Conservation (phyloP, 495 filamentous ascomycete species). For the Talaromyces ruber region DNA sequence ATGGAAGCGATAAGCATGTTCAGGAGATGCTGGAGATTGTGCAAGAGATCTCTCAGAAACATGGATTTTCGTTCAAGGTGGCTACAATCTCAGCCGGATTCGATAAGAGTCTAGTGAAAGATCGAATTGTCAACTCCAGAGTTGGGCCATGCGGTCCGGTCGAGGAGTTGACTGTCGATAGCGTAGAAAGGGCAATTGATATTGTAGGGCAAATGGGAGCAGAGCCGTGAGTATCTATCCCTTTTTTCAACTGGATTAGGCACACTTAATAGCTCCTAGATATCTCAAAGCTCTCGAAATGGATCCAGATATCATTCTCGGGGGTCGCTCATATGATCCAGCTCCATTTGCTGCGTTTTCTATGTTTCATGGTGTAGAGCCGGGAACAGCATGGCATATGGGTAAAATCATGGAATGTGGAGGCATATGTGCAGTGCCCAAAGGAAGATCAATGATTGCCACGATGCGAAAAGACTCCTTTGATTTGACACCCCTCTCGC, state of each 20-base stretch:
- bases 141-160: conserved; percentile 26
- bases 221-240: conserved; percentile 12
- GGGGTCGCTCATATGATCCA: conserved; percentile 42
- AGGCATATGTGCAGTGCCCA: conserved; percentile 35
- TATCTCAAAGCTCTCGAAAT: conserved; percentile 27
- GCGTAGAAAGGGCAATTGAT: conserved; percentile 21
- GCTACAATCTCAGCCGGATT: conserved; percentile 30
- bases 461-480: conserved; percentile 33
- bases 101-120: conserved; percentile 17
- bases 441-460: conserved; percentile 25
- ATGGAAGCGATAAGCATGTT: conserved; percentile 37
- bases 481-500: conserved; percentile 26
- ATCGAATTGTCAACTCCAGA: conserved; percentile 14
- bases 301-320: conserved; percentile 36
- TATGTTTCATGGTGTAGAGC: conserved; percentile 13
- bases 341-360: conserved; percentile 38
- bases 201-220: conserved; percentile 22
- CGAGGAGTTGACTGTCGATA: conserved; percentile 24
- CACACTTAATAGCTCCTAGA: not conserved
- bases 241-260: not conserved
- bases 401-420: conserved; percentile 48
- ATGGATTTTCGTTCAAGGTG: conserved; percentile 29
- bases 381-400: conserved; percentile 36
- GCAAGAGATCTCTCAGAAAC: conserved; percentile 14
- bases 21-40: conserved; percentile 30